These are phyloP conservation scores for Discostella stelligeroides DNA, from an alignment of 108 stramenopile genomes.

Conservation along the genomic window DNA sequence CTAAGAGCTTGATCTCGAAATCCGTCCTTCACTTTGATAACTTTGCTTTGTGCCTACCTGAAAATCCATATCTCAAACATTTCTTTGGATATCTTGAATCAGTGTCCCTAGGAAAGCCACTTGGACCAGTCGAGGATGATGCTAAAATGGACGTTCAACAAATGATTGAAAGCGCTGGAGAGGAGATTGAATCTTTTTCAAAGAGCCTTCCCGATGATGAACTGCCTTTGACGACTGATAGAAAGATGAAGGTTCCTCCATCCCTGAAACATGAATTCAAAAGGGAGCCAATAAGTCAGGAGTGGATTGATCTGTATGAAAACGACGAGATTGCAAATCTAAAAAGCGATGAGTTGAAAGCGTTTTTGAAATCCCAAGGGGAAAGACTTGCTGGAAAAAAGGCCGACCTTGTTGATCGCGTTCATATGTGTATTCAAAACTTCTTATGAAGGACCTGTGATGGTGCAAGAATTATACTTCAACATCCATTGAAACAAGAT, in stretches of 20 bases:
- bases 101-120: constrained; percentile 52
- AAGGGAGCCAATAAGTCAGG: constrained; percentile 51
- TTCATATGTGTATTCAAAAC: constrained; percentile 39
- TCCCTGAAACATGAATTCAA: constrained; percentile 10
- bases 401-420: constrained; percentile 55
- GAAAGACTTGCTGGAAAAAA: constrained; percentile 65
- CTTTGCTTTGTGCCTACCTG: constrained; percentile 42
- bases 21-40: constrained; percentile 50
- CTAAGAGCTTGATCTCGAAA: constrained; percentile 55
- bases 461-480: no score
- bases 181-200: constrained; percentile 60
- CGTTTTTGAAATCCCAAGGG: constrained; percentile 65
- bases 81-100: constrained; percentile 75
- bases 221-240: constrained; percentile 15
- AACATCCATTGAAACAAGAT: no score
- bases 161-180: constrained; percentile 42
- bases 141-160: constrained; percentile 44
- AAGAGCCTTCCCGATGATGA: constrained; percentile 58
- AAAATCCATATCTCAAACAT: constrained; percentile 68
- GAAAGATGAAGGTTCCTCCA: constrained; percentile 48
- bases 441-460: no score
- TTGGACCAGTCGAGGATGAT: constrained; percentile 47
- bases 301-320: constrained; percentile 62
- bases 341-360: constrained; percentile 57
- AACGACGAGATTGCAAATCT: constrained; percentile 41